Evolutionary conservation across 768 basidiomycete species (phyloP).

Genomic region (Mycena leptocephala): DNA sequence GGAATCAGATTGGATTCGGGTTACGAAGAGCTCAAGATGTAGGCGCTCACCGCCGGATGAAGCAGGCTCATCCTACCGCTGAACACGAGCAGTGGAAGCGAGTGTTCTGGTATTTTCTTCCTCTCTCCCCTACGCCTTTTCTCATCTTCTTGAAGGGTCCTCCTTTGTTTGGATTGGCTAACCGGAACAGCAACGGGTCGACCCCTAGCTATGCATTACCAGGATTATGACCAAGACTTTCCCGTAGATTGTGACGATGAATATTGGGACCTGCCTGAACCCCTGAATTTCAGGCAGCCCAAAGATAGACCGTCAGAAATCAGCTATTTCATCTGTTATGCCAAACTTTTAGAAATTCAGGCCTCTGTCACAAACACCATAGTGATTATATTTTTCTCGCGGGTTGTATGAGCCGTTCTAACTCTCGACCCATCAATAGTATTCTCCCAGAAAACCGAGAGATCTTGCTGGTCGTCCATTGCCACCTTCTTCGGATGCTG

Average conservation of each 20-base stretch:
- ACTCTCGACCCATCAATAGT: constrained; percentile 57
- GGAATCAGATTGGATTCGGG: constrained; percentile 78
- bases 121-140: background rate
- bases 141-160: constrained; percentile 57
- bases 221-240: constrained; percentile 83
- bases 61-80: constrained; percentile 54
- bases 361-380: constrained; percentile 74
- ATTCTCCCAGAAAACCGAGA: constrained; percentile 80
- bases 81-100: constrained; percentile 87
- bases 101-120: constrained; percentile 68
- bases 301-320: constrained; percentile 68
- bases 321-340: constrained; percentile 68
- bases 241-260: constrained; percentile 78
- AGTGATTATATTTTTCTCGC: constrained; percentile 50
- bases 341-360: constrained; percentile 75
- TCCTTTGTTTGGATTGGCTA: constrained; percentile 64
- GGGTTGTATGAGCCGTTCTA: background rate
- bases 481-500: constrained; percentile 72
- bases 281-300: constrained; percentile 78
- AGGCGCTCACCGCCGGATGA: constrained; percentile 73
- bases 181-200: constrained; percentile 74
- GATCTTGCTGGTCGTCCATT: constrained; percentile 62
- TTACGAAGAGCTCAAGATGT: constrained; percentile 83
- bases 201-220: constrained; percentile 81
- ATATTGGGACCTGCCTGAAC: constrained; percentile 79